Percentiles rank a stretch among this genome's conserved stretches.
Evolutionary conservation across 176 grass and related monocot species (phyloP).

Genomic region (Zoysia japonica): DNA sequence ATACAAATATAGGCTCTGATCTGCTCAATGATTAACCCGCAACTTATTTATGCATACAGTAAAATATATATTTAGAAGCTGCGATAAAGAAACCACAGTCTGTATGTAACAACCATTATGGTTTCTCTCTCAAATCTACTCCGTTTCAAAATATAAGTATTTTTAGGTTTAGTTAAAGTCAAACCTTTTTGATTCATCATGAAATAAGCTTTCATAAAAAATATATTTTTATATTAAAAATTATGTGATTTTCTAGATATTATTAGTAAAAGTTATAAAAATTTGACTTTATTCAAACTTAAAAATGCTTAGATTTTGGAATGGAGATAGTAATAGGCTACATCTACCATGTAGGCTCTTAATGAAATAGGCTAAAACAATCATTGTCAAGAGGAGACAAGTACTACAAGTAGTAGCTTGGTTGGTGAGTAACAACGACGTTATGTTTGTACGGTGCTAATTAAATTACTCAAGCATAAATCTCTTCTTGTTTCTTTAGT

Average conservation of each 20-base stretch:
- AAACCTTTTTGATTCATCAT: no score
- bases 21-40: neutral
- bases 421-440: neutral
- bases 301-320: no score
- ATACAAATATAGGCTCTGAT: neutral
- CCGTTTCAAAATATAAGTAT: no score
- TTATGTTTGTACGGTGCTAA: neutral
- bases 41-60: neutral
- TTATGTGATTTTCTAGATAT: no score
- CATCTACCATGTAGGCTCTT: neutral
- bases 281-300: no score
- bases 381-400: conserved; percentile 10
- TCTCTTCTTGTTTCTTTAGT: neutral
- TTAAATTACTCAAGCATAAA: neutral
- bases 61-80: neutral
- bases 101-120: neutral
- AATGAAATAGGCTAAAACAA: conserved; percentile 7
- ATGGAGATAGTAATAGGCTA: neutral
- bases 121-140: neutral
- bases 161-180: no score
- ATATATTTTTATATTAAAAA: no score
- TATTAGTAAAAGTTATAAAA: no score
- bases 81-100: neutral
- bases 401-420: neutral
- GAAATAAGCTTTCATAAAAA: no score